Evolutionary conservation across 495 filamentous ascomycete genomes (phyloP), one percentile per base, ranked within the genome.

Genomic region (Zalerion maritima): DNA sequence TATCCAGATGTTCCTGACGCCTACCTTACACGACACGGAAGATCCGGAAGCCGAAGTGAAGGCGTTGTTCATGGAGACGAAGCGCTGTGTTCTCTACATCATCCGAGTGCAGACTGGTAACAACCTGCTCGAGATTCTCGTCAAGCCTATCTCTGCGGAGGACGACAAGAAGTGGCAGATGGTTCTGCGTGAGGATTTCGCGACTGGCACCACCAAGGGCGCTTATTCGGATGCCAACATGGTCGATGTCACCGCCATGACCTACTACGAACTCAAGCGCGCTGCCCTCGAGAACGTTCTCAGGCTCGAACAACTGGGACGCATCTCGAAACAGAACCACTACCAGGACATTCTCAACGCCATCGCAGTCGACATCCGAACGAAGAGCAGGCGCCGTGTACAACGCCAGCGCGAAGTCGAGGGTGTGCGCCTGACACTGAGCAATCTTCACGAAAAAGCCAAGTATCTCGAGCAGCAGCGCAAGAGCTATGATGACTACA

Each of bases 401-500:
- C 85, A 96, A 45, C 71, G 89, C 31, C 75, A 86, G 42, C 73
- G 81, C 18, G 91, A 99, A 51, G 52, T 96, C 21, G 89, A 96
- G 41, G 77, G 80, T 36, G 82, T 93, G 22, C 72, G 79, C 12
- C 56, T 81, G 38, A 99, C 89, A 4, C 71, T 94, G 17, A 61
- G 60, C 6, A 80, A 87, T 37, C 60, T 99, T 30, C 80, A 83
- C 49, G 81, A 91, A 40, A 94, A 99, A 53, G 85, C 89, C 14
- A 64, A 68, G 27, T 96, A 84, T 57, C 67, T 99, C 1, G 91
- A 99, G 42, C 75, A 81, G 37, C 91, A 96, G 55, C 69, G 94
- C 23, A 91, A 93, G 62, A 84, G 75, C 37, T 99, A 94, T 62
- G 94, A 99, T 48, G 84, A 96, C 54, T 96, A 94, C 49, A 93